Conservation (phyloP, 768 basidiomycete genomes). For the Leccinellum luteum region DNA sequence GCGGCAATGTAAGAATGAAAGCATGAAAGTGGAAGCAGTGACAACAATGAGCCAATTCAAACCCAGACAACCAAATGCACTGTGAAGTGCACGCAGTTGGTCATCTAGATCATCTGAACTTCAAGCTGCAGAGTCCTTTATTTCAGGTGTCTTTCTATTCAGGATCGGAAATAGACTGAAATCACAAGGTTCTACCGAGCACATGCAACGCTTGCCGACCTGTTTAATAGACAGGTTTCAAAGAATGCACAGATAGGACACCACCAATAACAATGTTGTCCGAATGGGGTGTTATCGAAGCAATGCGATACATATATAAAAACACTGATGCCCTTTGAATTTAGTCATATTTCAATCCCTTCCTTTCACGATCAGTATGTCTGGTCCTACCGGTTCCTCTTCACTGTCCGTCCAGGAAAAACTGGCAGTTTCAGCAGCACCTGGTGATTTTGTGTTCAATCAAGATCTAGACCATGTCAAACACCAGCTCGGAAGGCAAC, state of each 20-base stretch:
- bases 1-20: too few relatives aligned
- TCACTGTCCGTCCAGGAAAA: background rate
- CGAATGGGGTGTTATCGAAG: background rate
- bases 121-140: background rate
- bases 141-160: background rate
- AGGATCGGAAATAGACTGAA: background rate
- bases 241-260: too few relatives aligned
- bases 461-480: slow-evolving; percentile 16
- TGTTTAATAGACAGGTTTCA: background rate
- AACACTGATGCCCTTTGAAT: background rate
- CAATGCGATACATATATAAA: background rate
- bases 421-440: background rate
- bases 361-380: background rate
- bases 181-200: background rate
- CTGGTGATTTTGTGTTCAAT: slow-evolving; percentile 15
- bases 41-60: too few relatives aligned
- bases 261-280: too few relatives aligned
- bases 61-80: too few relatives aligned
- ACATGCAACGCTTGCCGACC: background rate
- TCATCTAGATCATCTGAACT: background rate
- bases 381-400: background rate
- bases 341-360: background rate
- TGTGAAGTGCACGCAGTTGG: too few relatives aligned
- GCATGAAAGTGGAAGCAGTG: too few relatives aligned
- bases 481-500: slow-evolving; percentile 19